Evolutionary conservation across 2,329 filamentous ascomycete species (phyloP).

Genomic region (Talaromyces pinophilus): DNA sequence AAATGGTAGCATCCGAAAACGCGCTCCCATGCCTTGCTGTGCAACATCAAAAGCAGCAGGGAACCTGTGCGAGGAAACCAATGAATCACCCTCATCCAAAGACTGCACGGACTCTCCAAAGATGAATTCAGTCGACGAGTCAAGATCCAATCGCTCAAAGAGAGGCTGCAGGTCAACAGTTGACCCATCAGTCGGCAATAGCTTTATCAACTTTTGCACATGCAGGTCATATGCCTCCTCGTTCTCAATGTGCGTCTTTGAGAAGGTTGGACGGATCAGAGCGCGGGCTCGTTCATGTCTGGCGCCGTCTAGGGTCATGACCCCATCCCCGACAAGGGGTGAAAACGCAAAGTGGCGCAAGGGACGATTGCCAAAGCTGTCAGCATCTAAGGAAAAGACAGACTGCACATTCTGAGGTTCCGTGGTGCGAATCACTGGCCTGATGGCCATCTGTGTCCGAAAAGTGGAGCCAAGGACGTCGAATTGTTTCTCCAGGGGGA

Average conservation of each 20-base stretch:
- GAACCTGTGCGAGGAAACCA: conserved; percentile 43
- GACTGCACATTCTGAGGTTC: conserved; percentile 72
- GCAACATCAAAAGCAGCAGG: conserved; percentile 40
- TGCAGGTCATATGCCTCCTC: conserved; percentile 62
- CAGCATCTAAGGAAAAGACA: conserved; percentile 76
- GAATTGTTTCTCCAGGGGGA: conserved; percentile 16
- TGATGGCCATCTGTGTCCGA: conserved; percentile 20
- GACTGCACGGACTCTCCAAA: conserved; percentile 61
- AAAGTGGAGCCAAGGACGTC: conserved; percentile 20
- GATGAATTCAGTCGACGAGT: conserved; percentile 67
- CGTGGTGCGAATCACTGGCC: conserved; percentile 51
- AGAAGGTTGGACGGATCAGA: conserved; percentile 81
- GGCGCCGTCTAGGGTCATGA: conserved; percentile 42
- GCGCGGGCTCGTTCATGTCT: conserved; percentile 72
- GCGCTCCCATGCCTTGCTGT: conserved; percentile 30
- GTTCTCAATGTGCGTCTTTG: conserved; percentile 63
- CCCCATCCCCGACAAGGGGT: conserved; percentile 49
- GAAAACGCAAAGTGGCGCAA: conserved; percentile 60
- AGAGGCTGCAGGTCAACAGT: conserved; percentile 66
- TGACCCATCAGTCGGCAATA: conserved; percentile 59
- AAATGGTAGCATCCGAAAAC: conserved; percentile 32
- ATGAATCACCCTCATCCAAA: conserved; percentile 1
- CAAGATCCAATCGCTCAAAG: conserved; percentile 68
- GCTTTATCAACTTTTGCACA: conserved; percentile 60
- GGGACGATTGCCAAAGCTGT: conserved; percentile 64